These are phyloP conservation scores for Komagataea norvegica DNA, from an alignment of 1,139 yeast genomes.

Conservation along the genomic window DNA sequence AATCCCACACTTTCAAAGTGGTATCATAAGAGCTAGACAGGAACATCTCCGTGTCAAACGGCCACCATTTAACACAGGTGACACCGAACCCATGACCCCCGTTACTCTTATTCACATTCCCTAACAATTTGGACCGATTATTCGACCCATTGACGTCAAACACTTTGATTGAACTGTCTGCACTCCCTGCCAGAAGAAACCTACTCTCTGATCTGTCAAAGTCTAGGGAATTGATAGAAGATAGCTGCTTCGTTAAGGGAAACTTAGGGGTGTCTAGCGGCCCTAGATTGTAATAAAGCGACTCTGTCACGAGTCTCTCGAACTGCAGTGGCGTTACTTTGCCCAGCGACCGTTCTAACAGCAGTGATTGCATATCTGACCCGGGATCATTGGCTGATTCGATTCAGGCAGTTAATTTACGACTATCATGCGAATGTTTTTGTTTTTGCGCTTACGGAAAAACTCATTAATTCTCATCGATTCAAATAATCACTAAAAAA, in stretches of 20 bases:
- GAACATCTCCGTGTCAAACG: constrained; percentile 81
- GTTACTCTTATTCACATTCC: constrained; percentile 25
- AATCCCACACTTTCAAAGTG: constrained; percentile 77
- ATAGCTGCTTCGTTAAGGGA: constrained; percentile 32
- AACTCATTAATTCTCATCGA: too few relatives aligned
- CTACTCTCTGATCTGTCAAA: constrained; percentile 50
- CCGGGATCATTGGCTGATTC: not conserved
- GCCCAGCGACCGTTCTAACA: constrained; percentile 17
- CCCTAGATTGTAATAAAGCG: constrained; percentile 34
- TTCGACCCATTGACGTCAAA: constrained; percentile 38
- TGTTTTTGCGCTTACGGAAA: too few relatives aligned
- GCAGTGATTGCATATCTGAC: constrained; percentile 14
- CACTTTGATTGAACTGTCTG: constrained; percentile 65
- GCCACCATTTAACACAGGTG: constrained; percentile 83
- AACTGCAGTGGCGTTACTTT: constrained; percentile 10
- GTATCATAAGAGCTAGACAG: constrained; percentile 78
- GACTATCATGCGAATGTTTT: too few relatives aligned
- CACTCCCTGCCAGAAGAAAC: constrained; percentile 66
- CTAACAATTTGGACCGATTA: constrained; percentile 21
- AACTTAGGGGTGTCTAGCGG: constrained; percentile 30
- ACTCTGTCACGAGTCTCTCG: constrained; percentile 31
- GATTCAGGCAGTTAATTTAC: too few relatives aligned
- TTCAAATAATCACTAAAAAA: too few relatives aligned
- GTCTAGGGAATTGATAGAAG: constrained; percentile 61
- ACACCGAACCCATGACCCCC: constrained; percentile 63